These are phyloP conservation scores for Pistacia vera DNA, from an alignment of 345 rosid genomes.

Conservation along the genomic window DNA sequence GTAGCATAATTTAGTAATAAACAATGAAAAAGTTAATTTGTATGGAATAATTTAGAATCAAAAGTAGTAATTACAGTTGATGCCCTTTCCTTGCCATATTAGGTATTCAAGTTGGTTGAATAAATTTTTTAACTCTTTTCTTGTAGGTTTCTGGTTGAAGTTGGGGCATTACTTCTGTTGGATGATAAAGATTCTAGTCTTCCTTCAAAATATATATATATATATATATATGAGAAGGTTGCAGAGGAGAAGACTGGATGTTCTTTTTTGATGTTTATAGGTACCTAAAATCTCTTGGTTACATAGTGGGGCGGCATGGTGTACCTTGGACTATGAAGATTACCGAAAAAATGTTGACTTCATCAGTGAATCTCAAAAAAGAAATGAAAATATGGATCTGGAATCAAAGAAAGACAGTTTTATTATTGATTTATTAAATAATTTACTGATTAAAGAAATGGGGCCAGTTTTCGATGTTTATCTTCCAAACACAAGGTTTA, in stretches of 20 bases:
- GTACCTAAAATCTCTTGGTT: slow-evolving; percentile 76
- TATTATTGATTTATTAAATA: slow-evolving; percentile 36
- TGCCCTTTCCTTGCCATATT: not conserved
- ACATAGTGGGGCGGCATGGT: slow-evolving; percentile 66
- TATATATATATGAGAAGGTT: slow-evolving; percentile 48
- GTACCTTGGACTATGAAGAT: slow-evolving; percentile 73
- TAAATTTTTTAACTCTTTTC: not conserved
- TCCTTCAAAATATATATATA: slow-evolving; percentile 46
- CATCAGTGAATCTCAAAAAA: slow-evolving; percentile 12
- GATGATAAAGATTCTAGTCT: slow-evolving; percentile 40
- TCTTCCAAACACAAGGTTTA: slow-evolving; percentile 81
- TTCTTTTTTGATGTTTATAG: slow-evolving; percentile 60
- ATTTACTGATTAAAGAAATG: slow-evolving; percentile 33
- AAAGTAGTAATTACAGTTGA: not conserved
- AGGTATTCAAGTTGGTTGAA: not conserved
- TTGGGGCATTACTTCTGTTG: slow-evolving; percentile 70
- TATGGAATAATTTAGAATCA: not conserved
- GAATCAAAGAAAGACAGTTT: slow-evolving; percentile 14
- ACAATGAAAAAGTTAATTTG: not conserved
- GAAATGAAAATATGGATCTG: slow-evolving; percentile 2
- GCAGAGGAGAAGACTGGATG: slow-evolving; percentile 53
- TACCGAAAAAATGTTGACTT: slow-evolving; percentile 38
- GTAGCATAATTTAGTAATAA: not conserved
- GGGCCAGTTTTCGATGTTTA: slow-evolving; percentile 63
- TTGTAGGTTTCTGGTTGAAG: slow-evolving; percentile 68